A percentile compares a stretch with the other conserved stretches of the same genome.
These are phyloP conservation scores for Cyberlindnera meyerae DNA, from an alignment of 805 yeast genomes.

Conservation along the genomic window DNA sequence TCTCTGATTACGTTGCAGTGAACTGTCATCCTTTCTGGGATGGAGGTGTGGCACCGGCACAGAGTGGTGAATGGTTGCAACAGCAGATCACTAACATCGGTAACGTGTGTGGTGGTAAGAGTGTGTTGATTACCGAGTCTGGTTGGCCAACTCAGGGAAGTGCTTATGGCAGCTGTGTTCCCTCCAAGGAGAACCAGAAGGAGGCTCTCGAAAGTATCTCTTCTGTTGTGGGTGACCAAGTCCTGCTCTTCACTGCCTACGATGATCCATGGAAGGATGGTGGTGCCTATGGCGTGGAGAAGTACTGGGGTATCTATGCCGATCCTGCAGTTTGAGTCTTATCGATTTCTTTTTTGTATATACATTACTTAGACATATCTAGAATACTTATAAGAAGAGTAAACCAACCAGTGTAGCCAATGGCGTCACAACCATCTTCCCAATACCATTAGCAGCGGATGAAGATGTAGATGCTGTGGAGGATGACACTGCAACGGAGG, in stretches of 20 bases:
- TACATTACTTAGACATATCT: too few species aligned
- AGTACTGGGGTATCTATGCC: slow-evolving; percentile 40
- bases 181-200: slow-evolving; percentile 48
- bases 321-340: slow-evolving; percentile 2
- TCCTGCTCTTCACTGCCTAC: slow-evolving; percentile 54
- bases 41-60: slow-evolving; percentile 44
- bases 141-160: slow-evolving; percentile 70
- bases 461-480: background rate
- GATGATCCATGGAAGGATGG: slow-evolving; percentile 60
- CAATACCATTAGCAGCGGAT: background rate
- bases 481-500: too few species aligned
- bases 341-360: too few species aligned
- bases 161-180: slow-evolving; percentile 50
- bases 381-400: too few species aligned
- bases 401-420: too few species aligned
- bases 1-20: slow-evolving; percentile 60
- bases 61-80: slow-evolving; percentile 51
- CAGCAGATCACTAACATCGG: slow-evolving; percentile 42
- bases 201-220: slow-evolving; percentile 45
- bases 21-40: slow-evolving; percentile 67
- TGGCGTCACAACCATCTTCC: too few species aligned
- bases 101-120: slow-evolving; percentile 42
- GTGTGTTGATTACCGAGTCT: slow-evolving; percentile 50
- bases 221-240: slow-evolving; percentile 40
- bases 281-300: slow-evolving; percentile 54